These are phyloP conservation scores for Ophiostoma montium DNA, from an alignment of 2,329 filamentous ascomycete species.

Conservation along the genomic window DNA sequence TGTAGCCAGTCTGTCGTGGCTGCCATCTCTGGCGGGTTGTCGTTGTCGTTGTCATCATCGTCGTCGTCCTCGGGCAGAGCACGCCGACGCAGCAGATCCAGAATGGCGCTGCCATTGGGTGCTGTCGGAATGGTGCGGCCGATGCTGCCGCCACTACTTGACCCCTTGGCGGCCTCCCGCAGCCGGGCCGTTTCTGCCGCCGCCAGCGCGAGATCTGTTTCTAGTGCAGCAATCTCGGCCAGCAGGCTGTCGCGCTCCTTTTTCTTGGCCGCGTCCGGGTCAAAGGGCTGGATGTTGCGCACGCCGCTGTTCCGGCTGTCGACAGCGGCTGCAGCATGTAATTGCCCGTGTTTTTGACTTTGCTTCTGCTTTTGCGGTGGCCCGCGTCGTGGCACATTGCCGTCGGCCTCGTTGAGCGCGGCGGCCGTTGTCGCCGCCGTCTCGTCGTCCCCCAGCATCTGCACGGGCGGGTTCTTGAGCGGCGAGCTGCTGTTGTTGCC, in stretches of 20 bases:
- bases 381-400: neutral
- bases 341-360: neutral
- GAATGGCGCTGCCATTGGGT: slow-evolving; percentile 20
- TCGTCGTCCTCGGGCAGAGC: slow-evolving; percentile 23
- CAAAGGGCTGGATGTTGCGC: slow-evolving; percentile 27
- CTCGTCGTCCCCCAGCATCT: neutral
- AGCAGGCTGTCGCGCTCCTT: slow-evolving; percentile 37
- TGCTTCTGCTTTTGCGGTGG: neutral
- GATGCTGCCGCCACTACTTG: neutral
- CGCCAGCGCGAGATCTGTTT: slow-evolving; percentile 42
- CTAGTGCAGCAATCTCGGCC: slow-evolving; percentile 40
- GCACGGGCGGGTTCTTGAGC: slow-evolving; percentile 27
- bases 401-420: neutral
- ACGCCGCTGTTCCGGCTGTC: too few species aligned
- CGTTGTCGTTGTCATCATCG: slow-evolving; percentile 17
- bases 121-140: neutral
- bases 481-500: slow-evolving; percentile 32
- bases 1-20: slow-evolving; percentile 30
- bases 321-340: neutral
- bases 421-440: neutral
- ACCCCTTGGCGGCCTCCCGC: slow-evolving; percentile 14
- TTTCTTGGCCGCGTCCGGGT: slow-evolving; percentile 35
- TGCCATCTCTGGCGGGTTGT: slow-evolving; percentile 13
- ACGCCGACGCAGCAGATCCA: slow-evolving; percentile 28
- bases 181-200: slow-evolving; percentile 45